These are phyloP conservation scores for Oryza glaberrima DNA, from an alignment of 176 grass and related monocot genomes.

Conservation along the genomic window DNA sequence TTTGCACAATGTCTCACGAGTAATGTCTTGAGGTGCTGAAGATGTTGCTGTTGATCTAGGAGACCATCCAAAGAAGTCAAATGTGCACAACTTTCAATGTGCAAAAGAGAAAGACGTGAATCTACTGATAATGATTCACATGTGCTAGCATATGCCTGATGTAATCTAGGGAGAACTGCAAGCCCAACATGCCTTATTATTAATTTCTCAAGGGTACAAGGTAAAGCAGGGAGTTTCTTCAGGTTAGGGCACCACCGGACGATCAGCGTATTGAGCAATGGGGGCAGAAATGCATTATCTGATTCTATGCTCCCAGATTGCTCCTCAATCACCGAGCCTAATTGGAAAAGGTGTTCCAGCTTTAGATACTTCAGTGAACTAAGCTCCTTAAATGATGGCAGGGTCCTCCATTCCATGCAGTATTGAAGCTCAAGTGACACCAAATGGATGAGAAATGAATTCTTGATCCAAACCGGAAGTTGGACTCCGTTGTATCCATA, in stretches of 20 bases:
- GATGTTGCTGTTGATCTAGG: slow-evolving; percentile 32
- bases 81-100: slow-evolving; percentile 21
- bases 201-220: slow-evolving; percentile 31
- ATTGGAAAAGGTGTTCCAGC: neutral
- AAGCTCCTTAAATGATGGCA: neutral
- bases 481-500: too few species aligned
- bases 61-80: slow-evolving; percentile 37
- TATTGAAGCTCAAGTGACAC: too few species aligned
- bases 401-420: too few species aligned
- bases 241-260: slow-evolving; percentile 13
- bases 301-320: neutral
- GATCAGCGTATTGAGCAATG: slow-evolving; percentile 26
- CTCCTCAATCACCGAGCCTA: neutral
- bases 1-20: slow-evolving; percentile 24
- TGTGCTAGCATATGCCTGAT: neutral
- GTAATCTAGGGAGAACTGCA: slow-evolving; percentile 6
- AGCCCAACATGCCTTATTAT: slow-evolving; percentile 17
- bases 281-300: slow-evolving; percentile 8
- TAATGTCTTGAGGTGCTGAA: slow-evolving; percentile 25
- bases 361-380: neutral
- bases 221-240: slow-evolving; percentile 36
- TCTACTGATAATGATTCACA: neutral
- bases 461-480: too few species aligned
- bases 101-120: slow-evolving; percentile 3
- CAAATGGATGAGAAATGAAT: too few species aligned